Evolutionary conservation across 2,329 filamentous ascomycete species (phyloP).

Genomic region (Pestalotiopsis sp.): DNA sequence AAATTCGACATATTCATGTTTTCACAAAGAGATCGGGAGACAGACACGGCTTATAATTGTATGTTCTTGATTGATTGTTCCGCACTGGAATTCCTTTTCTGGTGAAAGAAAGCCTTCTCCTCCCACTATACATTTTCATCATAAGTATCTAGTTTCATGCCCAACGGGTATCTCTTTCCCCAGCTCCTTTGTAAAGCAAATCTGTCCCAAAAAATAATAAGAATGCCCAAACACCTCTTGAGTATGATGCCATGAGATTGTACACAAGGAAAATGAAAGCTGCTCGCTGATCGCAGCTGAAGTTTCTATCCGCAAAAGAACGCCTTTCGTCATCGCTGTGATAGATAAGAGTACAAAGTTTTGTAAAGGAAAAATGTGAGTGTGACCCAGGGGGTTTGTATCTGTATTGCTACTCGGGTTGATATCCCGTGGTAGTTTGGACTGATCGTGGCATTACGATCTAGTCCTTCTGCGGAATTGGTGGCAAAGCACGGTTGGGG

Average conservation of each 20-base stretch:
- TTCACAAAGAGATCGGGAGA: background rate
- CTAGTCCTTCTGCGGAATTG: constrained; percentile 18
- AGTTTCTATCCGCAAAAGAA: constrained; percentile 3
- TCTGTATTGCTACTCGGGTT: background rate
- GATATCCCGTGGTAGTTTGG: background rate
- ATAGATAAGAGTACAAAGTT: constrained; percentile 2
- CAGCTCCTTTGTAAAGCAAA: background rate
- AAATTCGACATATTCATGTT: background rate
- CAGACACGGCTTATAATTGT: background rate
- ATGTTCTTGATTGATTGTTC: background rate
- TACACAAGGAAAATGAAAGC: background rate
- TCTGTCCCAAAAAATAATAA: background rate
- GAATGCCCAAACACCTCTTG: background rate
- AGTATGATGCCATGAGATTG: background rate
- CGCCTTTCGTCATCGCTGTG: background rate
- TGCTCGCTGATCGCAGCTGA: background rate
- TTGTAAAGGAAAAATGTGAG: background rate
- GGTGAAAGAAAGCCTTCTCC: too few species aligned
- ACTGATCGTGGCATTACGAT: background rate
- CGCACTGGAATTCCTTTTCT: background rate
- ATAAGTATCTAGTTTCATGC: constrained; percentile 1
- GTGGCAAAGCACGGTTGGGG: constrained; percentile 19
- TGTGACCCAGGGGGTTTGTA: background rate
- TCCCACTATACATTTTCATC: constrained; percentile 6
- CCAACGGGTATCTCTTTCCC: constrained; percentile 9